Evolutionary conservation across 768 basidiomycete species (phyloP).

Genomic region (Austroboletus eburneus): DNA sequence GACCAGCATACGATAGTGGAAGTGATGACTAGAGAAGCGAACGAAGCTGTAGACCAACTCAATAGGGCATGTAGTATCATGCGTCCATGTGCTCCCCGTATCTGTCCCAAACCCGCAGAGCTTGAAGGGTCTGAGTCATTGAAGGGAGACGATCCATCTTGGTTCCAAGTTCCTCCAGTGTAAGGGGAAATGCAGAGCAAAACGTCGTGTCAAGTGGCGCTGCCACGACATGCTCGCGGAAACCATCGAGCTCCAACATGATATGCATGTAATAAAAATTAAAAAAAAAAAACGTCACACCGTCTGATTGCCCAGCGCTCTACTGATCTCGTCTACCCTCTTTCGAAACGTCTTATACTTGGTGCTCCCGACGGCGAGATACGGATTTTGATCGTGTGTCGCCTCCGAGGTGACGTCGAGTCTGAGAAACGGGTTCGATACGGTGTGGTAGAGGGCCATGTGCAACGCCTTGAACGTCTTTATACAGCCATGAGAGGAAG

Average conservation of each 20-base stretch:
- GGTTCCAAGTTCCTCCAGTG: constrained; percentile 38
- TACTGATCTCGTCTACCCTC: constrained; percentile 72
- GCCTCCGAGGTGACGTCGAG: constrained; percentile 49
- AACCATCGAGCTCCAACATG: constrained; percentile 21
- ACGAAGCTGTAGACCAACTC: constrained; percentile 52
- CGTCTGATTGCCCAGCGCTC: constrained; percentile 46
- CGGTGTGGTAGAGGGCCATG: constrained; percentile 78
- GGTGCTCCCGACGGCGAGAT: constrained; percentile 55
- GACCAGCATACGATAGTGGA: constrained; percentile 72
- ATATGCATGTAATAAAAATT: too few species aligned
- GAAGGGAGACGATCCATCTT: constrained; percentile 54
- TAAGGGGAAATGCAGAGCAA: background rate
- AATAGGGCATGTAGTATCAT: constrained; percentile 31
- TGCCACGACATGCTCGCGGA: constrained; percentile 23
- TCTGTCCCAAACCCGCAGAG: constrained; percentile 80
- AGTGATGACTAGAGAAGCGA: constrained; percentile 72
- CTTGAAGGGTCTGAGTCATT: constrained; percentile 80
- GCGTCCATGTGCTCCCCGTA: constrained; percentile 60
- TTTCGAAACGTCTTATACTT: constrained; percentile 68
- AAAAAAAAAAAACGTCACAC: constrained; percentile 7
- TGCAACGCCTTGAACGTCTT: constrained; percentile 89
- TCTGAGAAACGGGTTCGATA: constrained; percentile 84
- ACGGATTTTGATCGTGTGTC: constrained; percentile 47
- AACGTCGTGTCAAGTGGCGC: constrained; percentile 15
- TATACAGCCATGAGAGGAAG: background rate